Conservation (phyloP, 352 stramenopile species). For the Sclerospora graminicola region DNA sequence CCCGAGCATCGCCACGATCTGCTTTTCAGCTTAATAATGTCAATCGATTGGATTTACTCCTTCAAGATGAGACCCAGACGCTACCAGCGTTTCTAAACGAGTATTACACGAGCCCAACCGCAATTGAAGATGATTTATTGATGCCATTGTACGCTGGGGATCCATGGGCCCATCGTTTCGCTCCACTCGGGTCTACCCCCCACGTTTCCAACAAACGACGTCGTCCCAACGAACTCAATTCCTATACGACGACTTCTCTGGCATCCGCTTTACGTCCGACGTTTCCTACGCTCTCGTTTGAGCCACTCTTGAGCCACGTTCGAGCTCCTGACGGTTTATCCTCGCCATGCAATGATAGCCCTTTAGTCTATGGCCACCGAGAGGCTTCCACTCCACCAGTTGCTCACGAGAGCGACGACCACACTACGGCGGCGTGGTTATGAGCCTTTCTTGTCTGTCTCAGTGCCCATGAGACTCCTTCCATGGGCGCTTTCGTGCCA, state of each 20-base stretch:
- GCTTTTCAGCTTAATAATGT: slow-evolving; percentile 10
- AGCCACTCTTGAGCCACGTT: too few species aligned
- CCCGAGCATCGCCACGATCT: slow-evolving; percentile 1
- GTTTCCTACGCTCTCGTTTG: too few species aligned
- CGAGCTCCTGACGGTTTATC: too few species aligned
- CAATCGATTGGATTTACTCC: slow-evolving; percentile 40
- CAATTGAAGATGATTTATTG: slow-evolving; percentile 39
- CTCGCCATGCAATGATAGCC: too few species aligned
- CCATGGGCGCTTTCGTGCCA: too few species aligned
- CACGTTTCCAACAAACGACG: slow-evolving; percentile 20
- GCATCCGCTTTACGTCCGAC: not conserved
- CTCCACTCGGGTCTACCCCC: slow-evolving; percentile 2
- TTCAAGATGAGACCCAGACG: slow-evolving; percentile 45
- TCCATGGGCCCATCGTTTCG: slow-evolving; percentile 11
- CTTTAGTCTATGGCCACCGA: not conserved
- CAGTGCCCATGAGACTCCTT: too few species aligned
- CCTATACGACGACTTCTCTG: slow-evolving; percentile 1
- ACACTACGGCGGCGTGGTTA: too few species aligned
- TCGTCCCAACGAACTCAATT: slow-evolving; percentile 4
- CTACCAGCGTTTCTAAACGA: slow-evolving; percentile 29
- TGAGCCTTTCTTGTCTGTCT: too few species aligned
- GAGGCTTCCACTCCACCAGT: too few species aligned
- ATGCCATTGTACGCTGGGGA: slow-evolving; percentile 19
- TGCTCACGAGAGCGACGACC: too few species aligned
- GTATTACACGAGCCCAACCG: slow-evolving; percentile 42